Evolutionary conservation across 768 basidiomycete genomes (phyloP).

Genomic region (Trametes elegans): DNA sequence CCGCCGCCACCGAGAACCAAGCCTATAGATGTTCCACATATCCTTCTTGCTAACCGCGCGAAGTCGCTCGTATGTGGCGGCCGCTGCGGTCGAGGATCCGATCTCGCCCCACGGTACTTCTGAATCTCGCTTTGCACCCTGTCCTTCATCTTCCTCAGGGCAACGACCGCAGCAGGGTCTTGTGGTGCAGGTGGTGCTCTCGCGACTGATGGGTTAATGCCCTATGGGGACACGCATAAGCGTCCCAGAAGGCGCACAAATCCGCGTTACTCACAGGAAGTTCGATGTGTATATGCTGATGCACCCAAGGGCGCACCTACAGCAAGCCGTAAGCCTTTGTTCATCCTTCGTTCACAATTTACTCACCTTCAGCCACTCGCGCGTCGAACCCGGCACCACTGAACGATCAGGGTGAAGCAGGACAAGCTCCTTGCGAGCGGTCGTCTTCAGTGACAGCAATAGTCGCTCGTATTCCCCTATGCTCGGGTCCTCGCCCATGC

Average conservation of each 20-base stretch:
- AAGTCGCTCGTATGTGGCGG: slow-evolving; percentile 90
- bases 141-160: slow-evolving; percentile 90
- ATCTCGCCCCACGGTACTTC: slow-evolving; percentile 71
- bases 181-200: slow-evolving; percentile 57
- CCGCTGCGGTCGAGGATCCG: slow-evolving; percentile 66
- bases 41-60: slow-evolving; percentile 81
- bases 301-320: slow-evolving; percentile 93
- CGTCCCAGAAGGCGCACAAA: background rate
- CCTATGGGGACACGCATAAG: slow-evolving; percentile 39
- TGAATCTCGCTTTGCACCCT: slow-evolving; percentile 87
- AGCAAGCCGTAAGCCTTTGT: background rate
- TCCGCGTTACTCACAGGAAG: slow-evolving; percentile 63
- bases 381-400: slow-evolving; percentile 86
- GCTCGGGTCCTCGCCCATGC: slow-evolving; percentile 88
- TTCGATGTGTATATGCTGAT: slow-evolving; percentile 95
- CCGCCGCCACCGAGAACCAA: slow-evolving; percentile 97
- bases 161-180: slow-evolving; percentile 85
- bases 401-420: slow-evolving; percentile 90
- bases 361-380: slow-evolving; percentile 90
- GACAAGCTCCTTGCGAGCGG: slow-evolving; percentile 96
- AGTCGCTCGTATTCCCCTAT: slow-evolving; percentile 95
- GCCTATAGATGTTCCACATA: slow-evolving; percentile 92
- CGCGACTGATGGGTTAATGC: slow-evolving; percentile 61
- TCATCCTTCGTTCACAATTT: background rate
- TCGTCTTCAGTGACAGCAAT: slow-evolving; percentile 93